Evolutionary conservation across 306 rosid species (phyloP), one percentile per base, ranked within the genome.

Genomic region (Corylus americana): DNA sequence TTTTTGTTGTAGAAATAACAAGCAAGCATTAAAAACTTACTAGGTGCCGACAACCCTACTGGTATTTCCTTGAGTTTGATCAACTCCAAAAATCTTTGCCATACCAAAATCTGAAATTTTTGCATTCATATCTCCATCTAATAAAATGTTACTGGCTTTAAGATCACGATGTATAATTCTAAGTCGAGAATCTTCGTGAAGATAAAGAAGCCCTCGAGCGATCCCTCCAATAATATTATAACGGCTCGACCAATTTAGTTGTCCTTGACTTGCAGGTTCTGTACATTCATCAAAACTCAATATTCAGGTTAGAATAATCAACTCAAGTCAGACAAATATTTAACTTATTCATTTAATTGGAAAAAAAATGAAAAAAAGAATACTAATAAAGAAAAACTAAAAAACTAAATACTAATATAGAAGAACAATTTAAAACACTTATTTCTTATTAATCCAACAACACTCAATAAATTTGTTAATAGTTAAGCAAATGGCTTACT

Each of bases 101-200:
- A 77, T 14, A 0, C 80, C 87, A 78, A 85, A 81, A 10, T 85
- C 78, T 0, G 85, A 70, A 12, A 85, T 74, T 27, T 81, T 85
- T 27, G 76, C 11, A 14, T 78, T 70, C 83, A 85, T 81, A 42
- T 85, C 35, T 5, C 1, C 67, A 55, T 85, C 83, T 55, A 85
- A 81, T 10, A 85, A 45, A 10, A 85, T 9, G 53, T 48, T 18
- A 66, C 86, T 75, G 7, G 87, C 71, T 84, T 81, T 87, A 1
- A 81, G 77, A 84, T 87, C 90, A 11, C 75, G 81, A 25, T 81
- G 86, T 64, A 84, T 84, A 39, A 87, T 77, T 80, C 66, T 68
- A 71, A 79, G 87, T 3, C 51, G 67, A 2, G 88, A 87, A 47
- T 87, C 86, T 53, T 87, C 80, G 1, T 87, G 91, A 1, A 88